These are phyloP conservation scores for Blastocystis hominis DNA, from an alignment of 352 stramenopile genomes.

Conservation along the genomic window DNA sequence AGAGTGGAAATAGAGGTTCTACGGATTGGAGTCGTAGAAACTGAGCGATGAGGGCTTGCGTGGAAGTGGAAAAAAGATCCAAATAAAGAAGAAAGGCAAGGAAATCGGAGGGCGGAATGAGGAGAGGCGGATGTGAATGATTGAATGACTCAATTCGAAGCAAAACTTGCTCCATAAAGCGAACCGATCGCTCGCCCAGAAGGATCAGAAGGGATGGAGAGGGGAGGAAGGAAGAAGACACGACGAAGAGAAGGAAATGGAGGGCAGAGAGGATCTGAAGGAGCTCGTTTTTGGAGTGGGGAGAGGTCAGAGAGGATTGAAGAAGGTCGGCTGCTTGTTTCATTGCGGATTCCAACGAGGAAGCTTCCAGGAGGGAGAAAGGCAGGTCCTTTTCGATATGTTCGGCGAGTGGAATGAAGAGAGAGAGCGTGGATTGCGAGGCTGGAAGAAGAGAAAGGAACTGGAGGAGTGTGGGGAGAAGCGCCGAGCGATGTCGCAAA, in stretches of 20 bases:
- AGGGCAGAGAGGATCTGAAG: background rate
- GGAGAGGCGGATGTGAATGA: background rate
- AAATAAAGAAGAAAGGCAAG: background rate
- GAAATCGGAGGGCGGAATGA: background rate
- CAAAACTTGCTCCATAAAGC: background rate
- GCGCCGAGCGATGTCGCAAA: background rate
- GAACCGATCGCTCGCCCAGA: background rate
- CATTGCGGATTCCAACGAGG: background rate
- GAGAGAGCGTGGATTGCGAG: background rate
- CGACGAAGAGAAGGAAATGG: background rate
- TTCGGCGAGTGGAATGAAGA: background rate
- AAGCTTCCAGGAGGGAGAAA: background rate
- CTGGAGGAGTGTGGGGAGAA: background rate
- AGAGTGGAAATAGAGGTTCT: background rate
- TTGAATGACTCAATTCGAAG: background rate
- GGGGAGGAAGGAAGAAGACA: background rate
- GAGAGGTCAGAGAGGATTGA: background rate
- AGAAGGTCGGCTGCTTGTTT: background rate
- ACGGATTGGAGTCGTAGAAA: background rate
- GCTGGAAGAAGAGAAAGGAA: background rate
- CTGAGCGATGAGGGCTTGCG: background rate
- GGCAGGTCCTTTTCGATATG: background rate
- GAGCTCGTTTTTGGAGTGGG: background rate
- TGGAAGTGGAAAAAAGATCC: background rate
- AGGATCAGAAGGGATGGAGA: background rate